Conservation (phyloP, 768 basidiomycete genomes). For the Psilocybe tampanensis region DNA sequence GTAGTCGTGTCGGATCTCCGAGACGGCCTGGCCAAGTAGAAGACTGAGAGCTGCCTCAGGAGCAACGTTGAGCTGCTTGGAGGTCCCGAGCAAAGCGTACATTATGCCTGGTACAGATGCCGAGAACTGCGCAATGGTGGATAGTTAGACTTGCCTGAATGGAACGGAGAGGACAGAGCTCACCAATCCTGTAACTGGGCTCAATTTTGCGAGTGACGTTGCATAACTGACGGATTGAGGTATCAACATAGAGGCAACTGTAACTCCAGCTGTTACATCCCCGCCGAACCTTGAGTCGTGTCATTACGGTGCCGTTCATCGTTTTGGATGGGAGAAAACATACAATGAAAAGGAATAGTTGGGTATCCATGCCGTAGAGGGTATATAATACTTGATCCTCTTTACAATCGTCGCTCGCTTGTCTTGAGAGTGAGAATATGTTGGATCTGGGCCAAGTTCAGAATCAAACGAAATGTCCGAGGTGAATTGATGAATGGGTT, state of each 20-base stretch:
- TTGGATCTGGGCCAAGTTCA: neutral
- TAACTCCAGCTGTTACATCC: conserved; percentile 84
- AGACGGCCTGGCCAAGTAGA: conserved; percentile 84
- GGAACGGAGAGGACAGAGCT: conserved; percentile 26
- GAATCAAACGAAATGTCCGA: neutral
- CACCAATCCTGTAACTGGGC: conserved; percentile 84
- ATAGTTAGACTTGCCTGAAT: neutral
- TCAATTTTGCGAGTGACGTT: conserved; percentile 81
- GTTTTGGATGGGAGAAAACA: conserved; percentile 27
- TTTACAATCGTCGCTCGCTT: conserved; percentile 40
- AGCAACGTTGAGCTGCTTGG: conserved; percentile 77
- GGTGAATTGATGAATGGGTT: neutral
- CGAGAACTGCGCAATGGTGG: conserved; percentile 57
- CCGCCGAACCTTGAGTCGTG: conserved; percentile 34
- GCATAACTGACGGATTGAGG: conserved; percentile 93
- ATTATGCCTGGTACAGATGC: conserved; percentile 86
- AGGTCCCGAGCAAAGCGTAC: conserved; percentile 90
- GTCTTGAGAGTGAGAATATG: conserved; percentile 8
- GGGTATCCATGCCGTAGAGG: conserved; percentile 80
- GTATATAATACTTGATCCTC: conserved; percentile 73
- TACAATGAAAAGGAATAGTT: conserved; percentile 70
- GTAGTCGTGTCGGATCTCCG: conserved; percentile 59
- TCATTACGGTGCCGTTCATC: neutral
- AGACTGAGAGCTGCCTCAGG: conserved; percentile 90
- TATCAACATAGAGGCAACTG: conserved; percentile 83